Evolutionary conservation across 2,329 filamentous ascomycete species (phyloP), one percentile per base, ranked within the genome.

Genomic region (Aureobasidium lini): DNA sequence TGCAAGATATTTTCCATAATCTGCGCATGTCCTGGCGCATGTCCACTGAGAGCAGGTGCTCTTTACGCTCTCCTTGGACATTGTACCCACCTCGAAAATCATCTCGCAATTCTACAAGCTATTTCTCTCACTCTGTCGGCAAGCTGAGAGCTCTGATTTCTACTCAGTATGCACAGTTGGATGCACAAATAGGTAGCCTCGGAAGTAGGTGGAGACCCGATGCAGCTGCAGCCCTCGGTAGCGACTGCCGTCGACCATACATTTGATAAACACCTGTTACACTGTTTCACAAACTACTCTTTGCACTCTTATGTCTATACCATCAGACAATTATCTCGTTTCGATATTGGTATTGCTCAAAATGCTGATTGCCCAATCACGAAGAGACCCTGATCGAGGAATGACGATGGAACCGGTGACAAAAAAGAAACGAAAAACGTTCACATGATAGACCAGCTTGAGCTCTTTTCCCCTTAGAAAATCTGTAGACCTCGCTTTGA

Each of bases 371-470:
- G 40, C 34, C 52, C 52, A 37, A 56, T 56, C 40, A 31, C 29
- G 40, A 10, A 23, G 5, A 34, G 37, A 40, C 49, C 50, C 50
- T 34, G 39, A 32, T n/a, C 31, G 16, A 46, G 40, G 32, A 37
- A 44, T 56, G 52, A 56, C 40, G 52, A 56, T 18, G 28, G 23
- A 9, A 34, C 50, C 50, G 50, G 29, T 46, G 16, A 23, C 52
- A 56, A 56, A 56, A 56, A 23, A 36, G 11, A 44, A 56, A 43
- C 16, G 32, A 16, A 18, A 54, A 54, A 54, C 50, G 50, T 54
- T 13, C 52, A 56, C 52, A 46, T 46, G 52, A 44, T 56, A 31
- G 36, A 28, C 29, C 13, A n/a, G 10, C 39, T 7, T 29, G 48
- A 34, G 29, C 28, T 36, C 7, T 2, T 16, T 15, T 1, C 23